Evolutionary conservation across 495 filamentous ascomycete genomes (phyloP), one percentile per base, ranked within the genome.

Genomic region (Penicillium egyptiacum): DNA sequence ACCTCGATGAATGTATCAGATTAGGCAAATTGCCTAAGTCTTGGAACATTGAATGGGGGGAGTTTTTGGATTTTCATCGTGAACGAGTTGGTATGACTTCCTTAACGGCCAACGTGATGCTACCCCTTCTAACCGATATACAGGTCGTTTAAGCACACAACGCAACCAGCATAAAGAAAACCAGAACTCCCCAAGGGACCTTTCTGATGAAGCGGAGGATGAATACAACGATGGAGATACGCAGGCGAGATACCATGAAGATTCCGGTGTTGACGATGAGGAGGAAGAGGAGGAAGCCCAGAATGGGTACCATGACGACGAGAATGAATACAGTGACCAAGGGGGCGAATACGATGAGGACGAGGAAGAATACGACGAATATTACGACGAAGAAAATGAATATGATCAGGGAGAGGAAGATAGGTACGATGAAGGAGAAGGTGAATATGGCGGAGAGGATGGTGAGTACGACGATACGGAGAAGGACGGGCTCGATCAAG

Each of bases 41-140:
- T 23, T 43, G 19, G 41, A 43, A 43, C 19, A 43, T 43, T 43
- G 41, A 43, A 23, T 43, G 41, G 41, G 41, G 9, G 19, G 41
- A 7, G 9, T 43, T 43, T 43, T 22, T 43, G 41, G 41, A 43
- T 43, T 43, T 43, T 43, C 19, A 43, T 43, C 17, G 41, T 43
- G 41, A 43, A 43, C 19, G 19, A 23, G 41, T 43, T 43, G 41
- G 41, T 43, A 43, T 43, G 19, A 43, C 41, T 23, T 43, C 12
- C 41, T 43, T 43, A 1, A 43, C 19, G 41, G 41, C 41, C 6
- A 43, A 9, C 19, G 2, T 43, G 19, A 43, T 22, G 2, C 19
- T 43, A 43, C 19, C 5, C 23, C 0, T 43, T 23, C 41, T 43
- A 43, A 43, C 41, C 19, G 5, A 43, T 43, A 43, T 43, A 43